Evolutionary conservation across 116 monocot species (phyloP), one percentile per base, ranked within the genome.

Genomic region (Zostera marina): DNA sequence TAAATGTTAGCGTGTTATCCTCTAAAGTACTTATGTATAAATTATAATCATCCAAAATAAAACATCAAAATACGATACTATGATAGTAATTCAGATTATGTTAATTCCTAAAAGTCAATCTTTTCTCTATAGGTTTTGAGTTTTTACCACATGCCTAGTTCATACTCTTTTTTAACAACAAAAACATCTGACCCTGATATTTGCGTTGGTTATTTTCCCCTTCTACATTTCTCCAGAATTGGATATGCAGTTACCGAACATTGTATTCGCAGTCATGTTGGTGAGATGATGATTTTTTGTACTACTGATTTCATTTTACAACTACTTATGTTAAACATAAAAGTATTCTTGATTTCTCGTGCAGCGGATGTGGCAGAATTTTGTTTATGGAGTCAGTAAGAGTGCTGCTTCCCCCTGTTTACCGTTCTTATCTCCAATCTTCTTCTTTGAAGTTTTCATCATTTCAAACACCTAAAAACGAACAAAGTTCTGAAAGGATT

Each of bases 281-380:
- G 92, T 92, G 70, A 70, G 16, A 14, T 20, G 15, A 41, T 11
- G 41, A 3, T 8, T 10, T 53, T 62, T 42, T 11, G 39, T 22
- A 7, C n/a, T 52, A 8, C 49, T 43, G 0, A 15, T 16, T 14
- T 22, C 23, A 49, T 53, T 42, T 23, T 21, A 12, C 20, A 41
- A 21, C 53, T 13, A 38, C 15, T 63, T 65, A 42, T 21, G 11
- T 23, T 54, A 0, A n/a, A 19, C 19, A 15, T 15, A 20, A 41
- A 22, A 43, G 59, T 17, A 8, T 57, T 46, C n/a, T n/a, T n/a
- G n/a, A n/a, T n/a, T n/a, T n/a, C 9, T 45, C 17, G 74, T 79
- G 70, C 87, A 92, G 92, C 69, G 78, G 76, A 83, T 92, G 92
- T 66, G 71, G 74, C 13, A 70, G 69, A 4, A 74, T 87, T 60